Evolutionary conservation across 1,284 basidiomycete species (phyloP), one percentile per base, ranked within the genome.

Genomic region (Malassezia globosa): DNA sequence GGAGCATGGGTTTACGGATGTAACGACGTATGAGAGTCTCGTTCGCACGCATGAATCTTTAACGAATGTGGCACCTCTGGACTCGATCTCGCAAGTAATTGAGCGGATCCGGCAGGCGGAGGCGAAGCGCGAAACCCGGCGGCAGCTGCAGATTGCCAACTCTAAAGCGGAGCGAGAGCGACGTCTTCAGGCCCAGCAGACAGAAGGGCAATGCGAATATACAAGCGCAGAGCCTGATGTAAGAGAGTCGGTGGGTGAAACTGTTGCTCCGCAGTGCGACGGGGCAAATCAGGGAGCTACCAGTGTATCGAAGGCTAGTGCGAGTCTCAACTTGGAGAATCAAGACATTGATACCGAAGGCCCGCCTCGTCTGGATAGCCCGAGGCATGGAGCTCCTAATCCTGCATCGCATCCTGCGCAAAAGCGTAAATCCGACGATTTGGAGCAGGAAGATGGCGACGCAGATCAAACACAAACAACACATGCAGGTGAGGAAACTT

Each of bases 1-100:
- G 63, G 82, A 85, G 11, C 77, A 84, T 13, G 88, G 89, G 4
- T 97, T 95, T 74, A 60, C 54, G 7, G 66, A 69, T 27, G 54
- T 70, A 3, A 59, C 69, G 45, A 70, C 63, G 23, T 70, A 60
- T 43, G 68, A 70, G 43, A 57, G 51, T 31, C 51, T 69, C 3
- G 57, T 63, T 11, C 53, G 63, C 36, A 66, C 60, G 21, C 64
- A 69, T 46, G 63, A 69, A 49, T 63, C 63, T 31, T 40, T 61
- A 18, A 55, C 54, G 6, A 51, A 53, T 14, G 52, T 51, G 3
- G 59, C 51, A 4, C 60, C 59, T n/a, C 51, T 62, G 35, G 46
- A 55, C 10, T 49, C 53, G 16, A 58, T 66, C 38, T 48, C 52
- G 26, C 54, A 60, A 22, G 66, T 63, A 13, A 59, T 68, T 24